Conservation (phyloP, 2,329 filamentous ascomycete genomes). For the Emmonsiellopsis sp. region DNA sequence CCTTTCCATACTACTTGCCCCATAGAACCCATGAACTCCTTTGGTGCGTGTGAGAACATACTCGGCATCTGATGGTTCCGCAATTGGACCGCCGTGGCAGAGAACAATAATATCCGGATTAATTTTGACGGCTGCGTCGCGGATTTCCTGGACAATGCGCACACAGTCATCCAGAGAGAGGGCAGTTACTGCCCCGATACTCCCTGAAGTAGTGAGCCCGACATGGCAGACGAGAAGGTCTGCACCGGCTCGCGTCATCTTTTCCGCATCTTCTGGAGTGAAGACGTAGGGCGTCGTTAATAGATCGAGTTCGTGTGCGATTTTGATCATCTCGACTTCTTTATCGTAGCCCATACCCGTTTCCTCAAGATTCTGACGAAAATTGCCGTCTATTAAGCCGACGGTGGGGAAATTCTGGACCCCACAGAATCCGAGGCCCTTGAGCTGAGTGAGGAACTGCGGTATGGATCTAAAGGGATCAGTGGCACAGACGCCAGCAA, state of each 20-base stretch:
- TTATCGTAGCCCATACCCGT: conserved; percentile 60
- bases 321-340: conserved; percentile 58
- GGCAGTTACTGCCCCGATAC: conserved; percentile 55
- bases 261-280: conserved; percentile 49
- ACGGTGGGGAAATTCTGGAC: conserved; percentile 69
- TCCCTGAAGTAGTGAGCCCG: conserved; percentile 56
- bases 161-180: conserved; percentile 58
- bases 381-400: conserved; percentile 59
- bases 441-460: conserved; percentile 51
- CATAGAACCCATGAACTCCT: conserved; percentile 64
- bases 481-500: conserved; percentile 62
- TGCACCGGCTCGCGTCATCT: conserved; percentile 57
- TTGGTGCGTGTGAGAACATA: conserved; percentile 53
- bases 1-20: conserved; percentile 61
- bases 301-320: conserved; percentile 51
- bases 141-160: conserved; percentile 52
- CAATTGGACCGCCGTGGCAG: conserved; percentile 64
- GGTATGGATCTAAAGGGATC: conserved; percentile 59
- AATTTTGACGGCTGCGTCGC: conserved; percentile 49
- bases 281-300: conserved; percentile 66
- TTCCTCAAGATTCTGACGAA: conserved; percentile 60
- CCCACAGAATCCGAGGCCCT: conserved; percentile 56
- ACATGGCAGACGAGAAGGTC: conserved; percentile 62
- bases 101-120: conserved; percentile 55
- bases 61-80: conserved; percentile 52